These are phyloP conservation scores for Gossypium thurberi DNA, from an alignment of 345 rosid genomes.

Conservation along the genomic window DNA sequence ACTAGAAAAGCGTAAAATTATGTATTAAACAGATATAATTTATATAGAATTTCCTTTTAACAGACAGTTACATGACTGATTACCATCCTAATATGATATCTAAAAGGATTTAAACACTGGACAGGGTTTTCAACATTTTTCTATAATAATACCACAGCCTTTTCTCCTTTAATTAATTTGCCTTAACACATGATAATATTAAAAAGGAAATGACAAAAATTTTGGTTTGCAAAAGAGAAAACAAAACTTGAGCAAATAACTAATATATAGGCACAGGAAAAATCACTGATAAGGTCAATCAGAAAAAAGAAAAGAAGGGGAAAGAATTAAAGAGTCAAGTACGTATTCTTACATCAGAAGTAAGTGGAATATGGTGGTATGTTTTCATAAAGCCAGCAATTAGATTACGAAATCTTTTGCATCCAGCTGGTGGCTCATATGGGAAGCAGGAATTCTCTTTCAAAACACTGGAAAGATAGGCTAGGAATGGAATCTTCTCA, in stretches of 20 bases:
- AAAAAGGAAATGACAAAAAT: background rate
- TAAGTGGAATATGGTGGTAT: slow-evolving; percentile 82
- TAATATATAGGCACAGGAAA: background rate
- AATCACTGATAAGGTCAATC: background rate
- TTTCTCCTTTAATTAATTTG: background rate
- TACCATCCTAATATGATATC: background rate
- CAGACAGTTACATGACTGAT: too few relatives aligned
- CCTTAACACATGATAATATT: background rate
- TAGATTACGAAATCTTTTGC: slow-evolving; percentile 68
- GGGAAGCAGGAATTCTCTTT: slow-evolving; percentile 65
- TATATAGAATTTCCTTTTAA: too few relatives aligned
- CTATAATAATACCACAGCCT: background rate
- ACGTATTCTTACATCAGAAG: slow-evolving; percentile 55
- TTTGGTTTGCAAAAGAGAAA: background rate
- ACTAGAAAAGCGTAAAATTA: too few relatives aligned
- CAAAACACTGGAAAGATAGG: slow-evolving; percentile 73
- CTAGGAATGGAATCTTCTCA: slow-evolving; percentile 94
- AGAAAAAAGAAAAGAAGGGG: background rate
- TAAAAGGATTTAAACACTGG: background rate
- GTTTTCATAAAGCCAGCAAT: slow-evolving; percentile 88
- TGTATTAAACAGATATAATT: background rate
- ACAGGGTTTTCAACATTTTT: background rate
- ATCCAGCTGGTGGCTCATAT: slow-evolving; percentile 91
- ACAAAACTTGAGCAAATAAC: background rate
- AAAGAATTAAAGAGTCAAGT: background rate